Conservation (phyloP, 352 stramenopile genomes). For the Thraustochytrium striatum region DNA sequence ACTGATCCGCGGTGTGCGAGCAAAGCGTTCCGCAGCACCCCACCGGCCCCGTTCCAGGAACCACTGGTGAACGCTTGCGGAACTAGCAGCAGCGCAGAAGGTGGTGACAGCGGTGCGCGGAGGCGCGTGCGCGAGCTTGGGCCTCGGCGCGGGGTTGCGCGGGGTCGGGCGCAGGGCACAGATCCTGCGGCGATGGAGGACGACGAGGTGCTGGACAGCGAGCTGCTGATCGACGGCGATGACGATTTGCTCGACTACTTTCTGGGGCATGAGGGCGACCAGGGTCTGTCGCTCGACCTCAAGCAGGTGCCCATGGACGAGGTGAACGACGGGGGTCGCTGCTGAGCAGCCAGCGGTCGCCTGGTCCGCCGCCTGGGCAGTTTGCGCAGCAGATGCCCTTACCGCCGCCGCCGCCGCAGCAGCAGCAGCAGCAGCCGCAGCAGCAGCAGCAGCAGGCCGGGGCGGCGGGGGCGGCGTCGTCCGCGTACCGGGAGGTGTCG, state of each 20-base stretch:
- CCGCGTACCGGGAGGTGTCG: no score
- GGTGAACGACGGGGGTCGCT: slow-evolving; percentile 27
- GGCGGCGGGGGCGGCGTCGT: not conserved
- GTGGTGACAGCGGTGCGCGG: no score
- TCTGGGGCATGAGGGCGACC: slow-evolving; percentile 9
- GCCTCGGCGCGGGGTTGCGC: no score
- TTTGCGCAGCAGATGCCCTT: not conserved
- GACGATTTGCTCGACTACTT: slow-evolving; percentile 45
- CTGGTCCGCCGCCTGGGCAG: not conserved
- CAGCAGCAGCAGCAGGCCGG: not conserved
- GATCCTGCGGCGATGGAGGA: not conserved
- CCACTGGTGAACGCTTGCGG: no score
- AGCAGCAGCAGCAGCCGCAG: not conserved
- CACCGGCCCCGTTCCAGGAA: no score
- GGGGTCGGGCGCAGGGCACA: no score
- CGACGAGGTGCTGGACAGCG: not conserved
- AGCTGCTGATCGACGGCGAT: slow-evolving; percentile 32
- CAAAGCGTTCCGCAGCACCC: no score
- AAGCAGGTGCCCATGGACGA: slow-evolving; percentile 24
- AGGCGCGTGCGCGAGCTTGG: no score
- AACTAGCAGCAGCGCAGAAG: no score
- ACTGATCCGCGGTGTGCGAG: no score
- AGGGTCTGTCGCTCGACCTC: not conserved
- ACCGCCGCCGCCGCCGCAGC: not conserved
- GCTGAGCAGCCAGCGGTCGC: not conserved